Evolutionary conservation across 495 filamentous ascomycete genomes (phyloP), one percentile per base, ranked within the genome.

Genomic region (Cairneyella variabilis): DNA sequence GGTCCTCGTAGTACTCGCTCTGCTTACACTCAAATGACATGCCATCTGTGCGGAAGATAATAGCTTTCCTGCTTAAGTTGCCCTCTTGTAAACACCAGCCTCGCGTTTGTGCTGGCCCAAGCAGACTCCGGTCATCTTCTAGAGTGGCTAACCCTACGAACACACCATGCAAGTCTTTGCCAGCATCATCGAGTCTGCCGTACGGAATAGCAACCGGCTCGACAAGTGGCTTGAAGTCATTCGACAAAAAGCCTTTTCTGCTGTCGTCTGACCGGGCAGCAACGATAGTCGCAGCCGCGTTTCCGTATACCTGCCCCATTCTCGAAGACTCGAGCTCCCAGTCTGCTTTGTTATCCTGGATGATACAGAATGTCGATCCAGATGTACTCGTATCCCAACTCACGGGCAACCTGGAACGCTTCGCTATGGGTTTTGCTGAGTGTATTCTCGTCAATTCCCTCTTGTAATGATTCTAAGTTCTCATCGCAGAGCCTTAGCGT

Each of bases 341-440:
- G 27, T 65, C 64, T 1, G 37, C 48, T 6, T 17, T 34, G 14
- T 56, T 57, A 7, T 50, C 53, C 25, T 66, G 64, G 12, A 66
- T 58, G 20, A 66, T 66, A 20, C 64, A 66, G 5, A 66, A 54
- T 53, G 49, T 66, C 64, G 40, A 66, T 63, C 64, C 62, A 66
- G 22, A 64, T 34, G 40, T 65, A 66, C 11, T 40, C 37, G n/a
- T 64, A 61, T 11, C 62, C 64, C 2, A 66, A 30, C 2, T 60
- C 40, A 8, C 61, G 61, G 7, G 59, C 46, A 4, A 64, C 43
- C 16, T 32, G 16, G n/a, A 64, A 57, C 32, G 59, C 61, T 10
- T 65, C 64, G 7, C 34, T 30, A 23, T 62, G 58, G 12, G 64
- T 58, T n/a, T 44, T n/a, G 1, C 53, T 37, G 9, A 66, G 36